Conservation (phyloP, 768 basidiomycete species). For the Boletus reticuloceps region DNA sequence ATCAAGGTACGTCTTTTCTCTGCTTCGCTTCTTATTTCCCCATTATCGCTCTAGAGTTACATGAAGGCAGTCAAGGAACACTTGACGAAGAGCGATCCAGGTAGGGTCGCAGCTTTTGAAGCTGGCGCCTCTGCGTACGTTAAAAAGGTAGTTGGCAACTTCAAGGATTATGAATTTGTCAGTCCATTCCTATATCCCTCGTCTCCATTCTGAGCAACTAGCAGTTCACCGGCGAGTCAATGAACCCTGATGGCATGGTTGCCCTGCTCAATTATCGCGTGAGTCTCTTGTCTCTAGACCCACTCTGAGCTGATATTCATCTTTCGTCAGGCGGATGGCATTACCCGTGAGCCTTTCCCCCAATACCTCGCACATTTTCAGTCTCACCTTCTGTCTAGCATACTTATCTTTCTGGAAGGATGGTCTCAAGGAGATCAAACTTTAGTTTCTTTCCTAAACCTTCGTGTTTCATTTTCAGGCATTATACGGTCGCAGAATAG, state of each 20-base stretch:
- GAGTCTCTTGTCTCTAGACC: constrained; percentile 23
- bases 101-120: constrained; percentile 74
- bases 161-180: constrained; percentile 95
- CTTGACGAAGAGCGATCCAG: constrained; percentile 53
- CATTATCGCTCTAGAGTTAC: constrained; percentile 58
- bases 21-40: background rate
- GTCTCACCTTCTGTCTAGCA: constrained; percentile 41
- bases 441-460: constrained; percentile 36
- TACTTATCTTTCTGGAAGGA: constrained; percentile 97
- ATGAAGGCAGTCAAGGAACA: constrained; percentile 87
- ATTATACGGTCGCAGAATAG: constrained; percentile 8
- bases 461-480: background rate
- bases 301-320: constrained; percentile 6
- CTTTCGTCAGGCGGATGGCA: constrained; percentile 61
- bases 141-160: constrained; percentile 86
- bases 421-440: constrained; percentile 80
- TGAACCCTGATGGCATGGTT: constrained; percentile 92
- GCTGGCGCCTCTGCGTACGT: constrained; percentile 71
- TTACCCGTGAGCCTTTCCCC: constrained; percentile 60
- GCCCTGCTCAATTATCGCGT: constrained; percentile 93
- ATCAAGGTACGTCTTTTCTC: constrained; percentile 58
- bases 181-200: constrained; percentile 22
- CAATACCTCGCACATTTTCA: background rate
- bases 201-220: background rate
- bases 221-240: constrained; percentile 68